Evolutionary conservation across 768 basidiomycete species (phyloP).

Genomic region (Tylopilus cervinicoccineus): DNA sequence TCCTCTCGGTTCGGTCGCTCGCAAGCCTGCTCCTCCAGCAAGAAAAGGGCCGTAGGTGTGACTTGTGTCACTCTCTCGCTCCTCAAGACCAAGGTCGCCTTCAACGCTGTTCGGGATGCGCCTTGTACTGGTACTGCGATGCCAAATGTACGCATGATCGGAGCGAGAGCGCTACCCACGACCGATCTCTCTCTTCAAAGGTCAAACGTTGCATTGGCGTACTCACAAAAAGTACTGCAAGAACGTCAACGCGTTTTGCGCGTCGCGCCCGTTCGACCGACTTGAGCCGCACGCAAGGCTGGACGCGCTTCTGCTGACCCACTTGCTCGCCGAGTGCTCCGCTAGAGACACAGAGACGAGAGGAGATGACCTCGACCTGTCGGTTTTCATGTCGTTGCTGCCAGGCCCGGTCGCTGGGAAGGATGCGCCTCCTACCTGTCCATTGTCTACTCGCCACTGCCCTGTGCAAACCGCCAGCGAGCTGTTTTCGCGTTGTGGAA

Average conservation of each 20-base stretch:
- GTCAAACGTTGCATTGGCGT: constrained; percentile 68
- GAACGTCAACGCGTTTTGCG: constrained; percentile 41
- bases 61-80: constrained; percentile 49
- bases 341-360: constrained; percentile 8
- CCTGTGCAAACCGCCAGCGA: constrained; percentile 21
- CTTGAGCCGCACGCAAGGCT: constrained; percentile 52
- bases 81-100: constrained; percentile 32
- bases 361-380: constrained; percentile 25
- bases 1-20: constrained; percentile 46
- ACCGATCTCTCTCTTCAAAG: constrained; percentile 34
- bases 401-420: constrained; percentile 34
- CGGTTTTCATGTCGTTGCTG: constrained; percentile 42
- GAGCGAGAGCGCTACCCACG: constrained; percentile 4
- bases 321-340: constrained; percentile 45
- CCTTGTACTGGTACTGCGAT: constrained; percentile 72
- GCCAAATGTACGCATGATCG: constrained; percentile 46
- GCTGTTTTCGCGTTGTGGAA: constrained; percentile 62
- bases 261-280: constrained; percentile 43
- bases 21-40: constrained; percentile 45
- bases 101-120: constrained; percentile 62
- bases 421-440: constrained; percentile 32
- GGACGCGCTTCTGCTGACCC: constrained; percentile 63
- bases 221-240: constrained; percentile 70
- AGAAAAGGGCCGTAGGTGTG: constrained; percentile 66
- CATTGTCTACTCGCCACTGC: constrained; percentile 24